These are phyloP conservation scores for Mycena albidolilacea DNA, from an alignment of 768 basidiomycete species.

Conservation along the genomic window DNA sequence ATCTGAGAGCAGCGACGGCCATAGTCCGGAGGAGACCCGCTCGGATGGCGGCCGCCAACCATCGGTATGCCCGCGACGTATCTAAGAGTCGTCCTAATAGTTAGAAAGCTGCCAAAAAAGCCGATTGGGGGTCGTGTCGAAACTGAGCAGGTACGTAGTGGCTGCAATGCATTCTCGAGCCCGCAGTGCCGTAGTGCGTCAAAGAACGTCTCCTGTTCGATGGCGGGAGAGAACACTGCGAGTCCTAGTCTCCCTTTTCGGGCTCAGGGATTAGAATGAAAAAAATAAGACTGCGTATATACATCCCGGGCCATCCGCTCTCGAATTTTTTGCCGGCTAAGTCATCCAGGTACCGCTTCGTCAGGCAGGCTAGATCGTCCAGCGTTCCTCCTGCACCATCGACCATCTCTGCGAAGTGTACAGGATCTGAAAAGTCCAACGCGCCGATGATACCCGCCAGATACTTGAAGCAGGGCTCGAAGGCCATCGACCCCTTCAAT, in stretches of 20 bases:
- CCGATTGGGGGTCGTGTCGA: neutral
- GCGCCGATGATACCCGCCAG: neutral
- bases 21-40: neutral
- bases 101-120: too few species aligned
- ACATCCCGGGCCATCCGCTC: neutral
- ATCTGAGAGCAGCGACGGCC: neutral
- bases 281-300: neutral
- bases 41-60: neutral
- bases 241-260: too few species aligned
- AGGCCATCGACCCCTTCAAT: neutral
- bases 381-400: constrained; percentile 3
- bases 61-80: neutral
- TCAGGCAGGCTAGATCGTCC: neutral
- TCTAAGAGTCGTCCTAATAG: neutral
- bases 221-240: too few species aligned
- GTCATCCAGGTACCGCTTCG: neutral
- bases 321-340: neutral
- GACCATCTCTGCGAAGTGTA: neutral
- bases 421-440: neutral
- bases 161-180: too few species aligned
- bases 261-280: too few species aligned
- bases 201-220: neutral
- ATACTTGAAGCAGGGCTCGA: neutral
- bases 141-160: neutral
- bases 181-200: neutral